Evolutionary conservation across 2,329 filamentous ascomycete genomes (phyloP), one percentile per base, ranked within the genome.

Genomic region (Cordyceps cicadae): DNA sequence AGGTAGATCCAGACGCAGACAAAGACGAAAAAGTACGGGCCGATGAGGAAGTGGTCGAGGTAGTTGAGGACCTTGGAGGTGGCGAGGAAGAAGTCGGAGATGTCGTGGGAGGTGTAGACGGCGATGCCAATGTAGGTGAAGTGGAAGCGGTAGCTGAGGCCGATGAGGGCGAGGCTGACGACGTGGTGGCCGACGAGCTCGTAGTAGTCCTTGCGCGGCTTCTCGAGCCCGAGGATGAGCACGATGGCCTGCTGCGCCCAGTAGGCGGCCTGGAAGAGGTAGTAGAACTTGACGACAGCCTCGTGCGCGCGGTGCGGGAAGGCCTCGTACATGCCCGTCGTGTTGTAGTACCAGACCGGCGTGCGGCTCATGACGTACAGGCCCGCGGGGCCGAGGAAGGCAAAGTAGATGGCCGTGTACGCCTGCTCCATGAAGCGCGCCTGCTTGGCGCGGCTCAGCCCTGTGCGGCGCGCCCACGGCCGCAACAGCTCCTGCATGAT

Each of bases 291-390:
- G 83, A 97, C 92, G 45, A 82, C 68, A 62, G 80, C 89, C 64
- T 89, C 87, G 71, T 95, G 91, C 32, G 88, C 87, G 68, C 83
- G 82, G 75, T 97, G 92, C 5, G 92, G 92, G 73, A 91, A 96
- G 19, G 79, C 80, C 73, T 93, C 90, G 75, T 95, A 97, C 90
- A 97, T 96, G 73, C 86, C 90, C 32, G 78, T 80, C 2, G 90
- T 94, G 77, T 95, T 92, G 81, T 96, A 97, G 75, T 96, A 97
- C 93, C 92, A 97, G 48, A 97, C 86, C 8, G 92, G 87, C n/a
- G 90, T 93, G 64, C 84, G 82, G 70, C 83, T 88, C 92, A 97
- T 97, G 71, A 97, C 89, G 71, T 88, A 97, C 69, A 97, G 74
- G 59, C 92, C 92, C 60, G 87, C 87, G 1, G 92, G 92, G 1